Percentiles rank a stretch among this genome's conserved stretches.
phyloP scores from a whole-genome alignment of 2,329 filamentous ascomycete genomes.

The Aspergillus aculeatinus region DNA sequence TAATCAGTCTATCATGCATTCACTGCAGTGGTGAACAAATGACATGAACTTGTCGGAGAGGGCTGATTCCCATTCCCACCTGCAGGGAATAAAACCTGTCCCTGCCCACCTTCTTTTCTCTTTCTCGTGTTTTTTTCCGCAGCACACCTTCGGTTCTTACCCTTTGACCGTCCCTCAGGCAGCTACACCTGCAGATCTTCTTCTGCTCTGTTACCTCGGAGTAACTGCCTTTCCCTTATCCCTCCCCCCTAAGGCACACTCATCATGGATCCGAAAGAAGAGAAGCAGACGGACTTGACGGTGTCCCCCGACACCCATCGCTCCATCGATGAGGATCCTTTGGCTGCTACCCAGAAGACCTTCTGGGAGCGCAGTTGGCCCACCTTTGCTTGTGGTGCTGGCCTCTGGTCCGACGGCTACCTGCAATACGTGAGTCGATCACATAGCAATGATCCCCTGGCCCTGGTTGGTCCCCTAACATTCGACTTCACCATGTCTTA shows the following conservation, averaged over 20 bases:
- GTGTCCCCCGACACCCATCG: neutral
- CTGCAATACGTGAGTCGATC: constrained; percentile 24
- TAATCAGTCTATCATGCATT: too few species aligned
- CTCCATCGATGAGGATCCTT: constrained; percentile 4
- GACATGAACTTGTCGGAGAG: too few species aligned
- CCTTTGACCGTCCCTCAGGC: neutral
- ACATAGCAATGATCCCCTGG: neutral
- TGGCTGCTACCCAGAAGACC: neutral
- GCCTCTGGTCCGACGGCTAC: constrained; percentile 88
- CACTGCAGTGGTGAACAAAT: too few species aligned
- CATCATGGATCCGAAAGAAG: constrained; percentile 1
- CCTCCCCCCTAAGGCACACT: neutral
- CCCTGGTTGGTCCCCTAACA: too few species aligned
- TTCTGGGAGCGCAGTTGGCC: constrained; percentile 61
- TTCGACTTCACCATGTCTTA: constrained; percentile 13
- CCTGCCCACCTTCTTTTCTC: too few species aligned
- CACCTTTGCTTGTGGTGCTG: constrained; percentile 82
- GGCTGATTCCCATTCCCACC: too few species aligned
- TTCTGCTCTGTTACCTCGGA: too few species aligned
- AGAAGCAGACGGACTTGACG: neutral
- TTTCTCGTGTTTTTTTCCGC: too few species aligned
- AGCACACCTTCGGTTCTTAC: too few species aligned
- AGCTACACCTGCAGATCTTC: neutral
- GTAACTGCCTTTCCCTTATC: too few species aligned
- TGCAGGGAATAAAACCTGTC: too few species aligned